Conservation (phyloP, 108 stramenopile genomes). For the Stephanodiscus triporus region DNA sequence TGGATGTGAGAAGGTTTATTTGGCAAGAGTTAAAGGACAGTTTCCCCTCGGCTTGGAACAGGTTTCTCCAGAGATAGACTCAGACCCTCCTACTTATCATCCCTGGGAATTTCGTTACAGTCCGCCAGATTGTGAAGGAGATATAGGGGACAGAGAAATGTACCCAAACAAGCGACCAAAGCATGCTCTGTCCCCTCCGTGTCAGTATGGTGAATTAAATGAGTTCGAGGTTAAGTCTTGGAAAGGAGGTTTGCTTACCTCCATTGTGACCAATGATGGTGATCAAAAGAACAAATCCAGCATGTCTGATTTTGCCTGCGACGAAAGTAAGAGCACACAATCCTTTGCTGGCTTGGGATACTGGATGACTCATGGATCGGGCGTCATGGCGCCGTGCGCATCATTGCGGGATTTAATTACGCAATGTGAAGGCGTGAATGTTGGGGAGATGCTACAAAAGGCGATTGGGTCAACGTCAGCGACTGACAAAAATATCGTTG, state of each 20-base stretch:
- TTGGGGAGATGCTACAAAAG: slow-evolving; percentile 23
- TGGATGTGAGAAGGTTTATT: slow-evolving; percentile 72
- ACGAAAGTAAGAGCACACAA: slow-evolving; percentile 1
- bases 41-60: slow-evolving; percentile 57
- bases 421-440: slow-evolving; percentile 13
- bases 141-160: neutral
- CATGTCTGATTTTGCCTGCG: neutral
- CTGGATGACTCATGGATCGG: slow-evolving; percentile 55
- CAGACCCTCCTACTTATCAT: neutral
- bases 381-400: slow-evolving; percentile 1
- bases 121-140: neutral
- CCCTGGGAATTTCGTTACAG: slow-evolving; percentile 32
- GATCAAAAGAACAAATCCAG: slow-evolving; percentile 15
- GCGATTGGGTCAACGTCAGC: slow-evolving; percentile 6
- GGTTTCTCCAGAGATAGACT: neutral
- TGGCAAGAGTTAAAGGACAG: slow-evolving; percentile 74
- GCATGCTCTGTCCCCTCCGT: slow-evolving; percentile 37
- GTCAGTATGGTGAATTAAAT: slow-evolving; percentile 38
- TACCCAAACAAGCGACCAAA: slow-evolving; percentile 11
- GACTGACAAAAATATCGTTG: neutral
- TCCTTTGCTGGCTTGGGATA: slow-evolving; percentile 50
- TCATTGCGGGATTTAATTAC: slow-evolving; percentile 19
- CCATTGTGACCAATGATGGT: slow-evolving; percentile 1
- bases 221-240: neutral
- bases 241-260: slow-evolving; percentile 28